phyloP scores from a whole-genome alignment of 306 rosid genomes.

The Hippophae rhamnoides region DNA sequence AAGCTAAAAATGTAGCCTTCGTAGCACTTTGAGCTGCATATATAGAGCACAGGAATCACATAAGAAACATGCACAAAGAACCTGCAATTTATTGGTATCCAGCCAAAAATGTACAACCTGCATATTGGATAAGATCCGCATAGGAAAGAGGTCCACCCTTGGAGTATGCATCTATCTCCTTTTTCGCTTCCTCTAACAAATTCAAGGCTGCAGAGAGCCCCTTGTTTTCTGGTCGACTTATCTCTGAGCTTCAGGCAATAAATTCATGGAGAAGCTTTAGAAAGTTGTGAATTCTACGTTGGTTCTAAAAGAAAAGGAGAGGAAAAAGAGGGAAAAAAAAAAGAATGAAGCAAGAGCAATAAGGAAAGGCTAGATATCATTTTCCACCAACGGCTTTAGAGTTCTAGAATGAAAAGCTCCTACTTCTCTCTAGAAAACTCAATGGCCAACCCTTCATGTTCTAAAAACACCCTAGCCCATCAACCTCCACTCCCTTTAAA shows the following conservation, averaged over 20 bases:
- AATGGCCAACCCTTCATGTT: no score
- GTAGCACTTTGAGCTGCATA: slow-evolving; percentile 72
- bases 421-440: no score
- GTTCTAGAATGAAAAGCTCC: no score
- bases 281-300: background rate
- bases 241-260: slow-evolving; percentile 75
- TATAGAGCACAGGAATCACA: slow-evolving; percentile 6
- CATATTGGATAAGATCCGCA: slow-evolving; percentile 75
- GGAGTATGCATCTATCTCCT: slow-evolving; percentile 77
- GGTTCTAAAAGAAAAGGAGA: background rate
- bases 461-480: no score
- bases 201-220: slow-evolving; percentile 63
- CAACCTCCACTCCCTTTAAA: no score
- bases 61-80: background rate
- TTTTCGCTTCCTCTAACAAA: slow-evolving; percentile 74
- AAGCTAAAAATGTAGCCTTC: slow-evolving; percentile 70
- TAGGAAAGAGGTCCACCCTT: slow-evolving; percentile 87
- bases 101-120: slow-evolving; percentile 39
- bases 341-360: no score
- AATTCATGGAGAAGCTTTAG: slow-evolving; percentile 9
- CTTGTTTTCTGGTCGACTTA: slow-evolving; percentile 83
- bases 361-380: no score
- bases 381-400: no score
- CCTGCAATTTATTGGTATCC: slow-evolving; percentile 2
- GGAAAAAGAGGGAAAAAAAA: no score